These are phyloP conservation scores for Biscogniauxia mediterranea DNA, from an alignment of 2,329 filamentous ascomycete genomes.

Conservation along the genomic window DNA sequence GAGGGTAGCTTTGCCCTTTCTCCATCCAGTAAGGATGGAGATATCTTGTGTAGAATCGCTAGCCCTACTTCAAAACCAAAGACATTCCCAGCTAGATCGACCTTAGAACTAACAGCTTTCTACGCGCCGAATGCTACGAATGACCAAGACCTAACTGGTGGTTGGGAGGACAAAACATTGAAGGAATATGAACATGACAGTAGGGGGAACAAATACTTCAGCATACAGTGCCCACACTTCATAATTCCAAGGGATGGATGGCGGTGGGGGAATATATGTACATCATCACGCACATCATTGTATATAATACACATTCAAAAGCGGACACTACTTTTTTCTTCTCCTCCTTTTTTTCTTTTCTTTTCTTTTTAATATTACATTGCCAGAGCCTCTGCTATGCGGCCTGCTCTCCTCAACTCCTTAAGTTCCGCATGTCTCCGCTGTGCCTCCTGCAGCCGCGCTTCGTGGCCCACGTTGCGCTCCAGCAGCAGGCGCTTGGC, in stretches of 20 bases:
- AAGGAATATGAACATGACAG: background rate
- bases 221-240: background rate
- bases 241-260: background rate
- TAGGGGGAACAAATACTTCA: too few species aligned
- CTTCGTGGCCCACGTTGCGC: conserved; percentile 46
- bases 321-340: background rate
- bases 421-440: conserved; percentile 54
- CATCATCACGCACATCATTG: background rate
- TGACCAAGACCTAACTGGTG: background rate
- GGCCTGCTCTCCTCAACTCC: conserved; percentile 44
- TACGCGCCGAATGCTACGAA: too few species aligned
- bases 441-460: conserved; percentile 48
- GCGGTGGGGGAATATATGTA: too few species aligned
- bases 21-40: background rate
- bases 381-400: conserved; percentile 35
- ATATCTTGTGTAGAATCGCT: background rate
- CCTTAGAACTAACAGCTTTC: too few species aligned
- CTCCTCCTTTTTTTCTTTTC: too few species aligned
- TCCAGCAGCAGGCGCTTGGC: conserved; percentile 42
- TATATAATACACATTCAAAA: background rate
- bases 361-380: conserved; percentile 12
- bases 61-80: too few species aligned
- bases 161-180: background rate
- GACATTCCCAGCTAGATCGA: background rate
- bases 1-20: background rate